Conservation (phyloP, 2,329 filamentous ascomycete genomes). For the Capronia epimyces region DNA sequence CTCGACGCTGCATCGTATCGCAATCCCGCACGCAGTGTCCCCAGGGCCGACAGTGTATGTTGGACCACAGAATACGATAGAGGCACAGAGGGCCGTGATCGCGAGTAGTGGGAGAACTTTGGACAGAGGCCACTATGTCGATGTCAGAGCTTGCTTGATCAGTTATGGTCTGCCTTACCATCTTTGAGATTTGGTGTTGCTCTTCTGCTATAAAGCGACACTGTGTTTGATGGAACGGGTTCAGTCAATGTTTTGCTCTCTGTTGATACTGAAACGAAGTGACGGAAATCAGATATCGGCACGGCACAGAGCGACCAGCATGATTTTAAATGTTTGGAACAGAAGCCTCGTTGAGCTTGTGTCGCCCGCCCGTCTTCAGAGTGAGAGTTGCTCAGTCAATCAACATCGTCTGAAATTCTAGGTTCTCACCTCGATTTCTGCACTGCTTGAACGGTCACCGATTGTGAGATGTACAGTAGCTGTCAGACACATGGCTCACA, state of each 20-base stretch:
- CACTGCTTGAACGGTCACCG: neutral
- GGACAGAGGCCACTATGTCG: neutral
- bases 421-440: neutral
- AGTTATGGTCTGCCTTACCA: neutral
- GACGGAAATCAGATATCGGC: neutral
- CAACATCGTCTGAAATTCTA: neutral
- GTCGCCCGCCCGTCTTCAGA: neutral
- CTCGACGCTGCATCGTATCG: constrained; percentile 1
- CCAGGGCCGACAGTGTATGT: constrained; percentile 3
- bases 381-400: neutral
- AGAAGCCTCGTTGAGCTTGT: neutral
- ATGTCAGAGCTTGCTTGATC: neutral
- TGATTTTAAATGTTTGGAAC: neutral
- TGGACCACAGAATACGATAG: neutral
- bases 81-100: neutral
- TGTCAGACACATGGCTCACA: neutral
- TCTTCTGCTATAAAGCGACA: neutral
- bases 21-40: constrained; percentile 1
- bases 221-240: neutral
- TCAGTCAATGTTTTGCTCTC: neutral
- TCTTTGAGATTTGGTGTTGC: neutral
- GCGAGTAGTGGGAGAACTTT: neutral
- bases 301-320: neutral
- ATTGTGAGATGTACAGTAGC: neutral
- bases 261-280: neutral